A percentile compares a stretch with the other conserved stretches of the same genome.
phyloP scores from a whole-genome alignment of 1,139 yeast species.

The Protomyces lactucae-debilis region DNA sequence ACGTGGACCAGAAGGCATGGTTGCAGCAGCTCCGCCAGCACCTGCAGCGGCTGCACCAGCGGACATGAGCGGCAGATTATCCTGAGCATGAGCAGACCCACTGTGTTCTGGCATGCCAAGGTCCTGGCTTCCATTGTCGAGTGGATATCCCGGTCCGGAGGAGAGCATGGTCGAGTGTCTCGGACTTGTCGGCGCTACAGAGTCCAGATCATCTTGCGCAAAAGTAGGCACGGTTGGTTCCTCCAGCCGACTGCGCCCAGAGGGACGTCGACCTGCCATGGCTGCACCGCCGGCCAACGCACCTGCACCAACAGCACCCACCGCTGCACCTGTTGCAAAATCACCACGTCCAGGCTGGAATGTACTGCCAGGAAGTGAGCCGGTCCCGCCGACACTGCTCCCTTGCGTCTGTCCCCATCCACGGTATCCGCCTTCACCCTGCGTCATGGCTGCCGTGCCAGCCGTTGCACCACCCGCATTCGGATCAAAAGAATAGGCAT shows the following conservation, averaged over 20 bases:
- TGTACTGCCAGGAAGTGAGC: background rate
- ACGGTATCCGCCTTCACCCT: constrained; percentile 4
- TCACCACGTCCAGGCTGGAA: background rate
- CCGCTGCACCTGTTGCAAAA: background rate
- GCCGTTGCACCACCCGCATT: constrained; percentile 7
- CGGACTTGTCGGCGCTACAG: background rate
- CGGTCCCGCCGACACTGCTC: background rate
- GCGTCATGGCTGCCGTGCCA: background rate
- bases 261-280: background rate
- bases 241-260: background rate
- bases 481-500: constrained; percentile 33
- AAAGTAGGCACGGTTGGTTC: background rate
- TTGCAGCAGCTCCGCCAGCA: background rate
- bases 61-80: background rate
- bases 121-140: background rate
- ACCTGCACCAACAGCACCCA: background rate
- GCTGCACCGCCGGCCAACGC: background rate
- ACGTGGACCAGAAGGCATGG: background rate
- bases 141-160: background rate
- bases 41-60: background rate
- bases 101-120: background rate
- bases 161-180: background rate
- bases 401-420: constrained; percentile 22
- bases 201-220: background rate
- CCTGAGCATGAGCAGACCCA: background rate